phyloP scores from a whole-genome alignment of 345 rosid species.

The Pistacia integerrima region DNA sequence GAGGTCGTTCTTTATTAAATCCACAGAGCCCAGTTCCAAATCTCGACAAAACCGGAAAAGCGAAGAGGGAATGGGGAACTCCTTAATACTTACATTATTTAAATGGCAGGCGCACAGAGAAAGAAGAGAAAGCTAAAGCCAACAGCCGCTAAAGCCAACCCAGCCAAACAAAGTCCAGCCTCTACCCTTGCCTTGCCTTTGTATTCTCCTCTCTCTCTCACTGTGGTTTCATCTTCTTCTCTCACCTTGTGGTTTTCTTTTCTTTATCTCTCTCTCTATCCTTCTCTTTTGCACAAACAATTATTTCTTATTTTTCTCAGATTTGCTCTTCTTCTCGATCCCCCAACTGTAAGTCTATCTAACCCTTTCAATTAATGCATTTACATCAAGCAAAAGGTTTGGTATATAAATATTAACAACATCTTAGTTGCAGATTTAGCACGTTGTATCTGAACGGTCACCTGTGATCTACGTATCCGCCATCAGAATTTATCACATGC shows the following conservation, averaged over 20 bases:
- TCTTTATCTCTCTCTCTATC: constrained; percentile 16
- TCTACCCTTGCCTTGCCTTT: no score
- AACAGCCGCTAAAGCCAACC: not conserved
- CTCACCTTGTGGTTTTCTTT: constrained; percentile 16
- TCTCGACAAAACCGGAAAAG: constrained; percentile 15
- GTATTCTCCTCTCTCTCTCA: not conserved
- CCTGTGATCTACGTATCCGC: no score
- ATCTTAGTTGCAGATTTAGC: no score
- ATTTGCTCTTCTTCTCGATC: constrained; percentile 38
- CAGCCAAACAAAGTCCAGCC: constrained; percentile 23
- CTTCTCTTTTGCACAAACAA: constrained; percentile 11
- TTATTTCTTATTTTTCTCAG: constrained; percentile 32
- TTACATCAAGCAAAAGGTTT: no score
- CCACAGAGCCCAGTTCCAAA: constrained; percentile 9
- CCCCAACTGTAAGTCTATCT: constrained; percentile 39
- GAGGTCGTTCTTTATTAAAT: not conserved
- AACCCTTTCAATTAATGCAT: constrained; percentile 11
- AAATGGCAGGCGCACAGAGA: constrained; percentile 26
- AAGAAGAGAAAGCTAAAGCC: not conserved
- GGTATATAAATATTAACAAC: no score
- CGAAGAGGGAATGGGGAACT: constrained; percentile 2
- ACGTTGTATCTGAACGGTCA: no score
- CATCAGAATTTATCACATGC: no score
- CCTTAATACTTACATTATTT: constrained; percentile 30
- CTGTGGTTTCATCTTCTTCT: constrained; percentile 18